Conservation (phyloP, 495 filamentous ascomycete species). For the Bacidia rubella region DNA sequence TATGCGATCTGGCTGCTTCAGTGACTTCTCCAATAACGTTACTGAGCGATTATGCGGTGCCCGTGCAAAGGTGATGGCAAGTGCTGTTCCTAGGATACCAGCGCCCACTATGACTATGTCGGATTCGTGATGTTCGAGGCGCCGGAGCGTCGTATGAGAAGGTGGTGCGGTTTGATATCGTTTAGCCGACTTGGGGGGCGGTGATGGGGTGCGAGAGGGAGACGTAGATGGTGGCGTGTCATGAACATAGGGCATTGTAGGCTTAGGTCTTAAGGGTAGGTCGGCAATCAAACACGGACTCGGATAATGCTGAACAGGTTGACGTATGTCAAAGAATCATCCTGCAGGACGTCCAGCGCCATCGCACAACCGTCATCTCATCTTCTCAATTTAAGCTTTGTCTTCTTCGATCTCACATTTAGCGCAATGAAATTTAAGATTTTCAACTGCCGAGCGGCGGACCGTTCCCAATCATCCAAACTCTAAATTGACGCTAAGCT, state of each 20-base stretch:
- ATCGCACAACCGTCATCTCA: no score
- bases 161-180: constrained; percentile 3
- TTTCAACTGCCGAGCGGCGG: no score
- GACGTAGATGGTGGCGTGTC: constrained; percentile 7
- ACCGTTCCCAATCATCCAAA: no score
- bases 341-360: no score
- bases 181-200: constrained; percentile 7
- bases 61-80: constrained; percentile 71
- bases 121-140: constrained; percentile 40
- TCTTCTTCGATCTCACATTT: no score
- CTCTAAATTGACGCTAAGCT: no score
- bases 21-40: constrained; percentile 72
- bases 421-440: no score
- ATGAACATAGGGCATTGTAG: constrained; percentile 8
- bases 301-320: no score
- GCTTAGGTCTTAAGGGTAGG: no score
- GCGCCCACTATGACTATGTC: constrained; percentile 88
- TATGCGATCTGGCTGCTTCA: constrained; percentile 92
- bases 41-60: constrained; percentile 79
- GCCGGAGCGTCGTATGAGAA: constrained; percentile 26
- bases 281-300: no score
- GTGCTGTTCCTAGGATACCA: constrained; percentile 76
- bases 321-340: no score
- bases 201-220: constrained; percentile 19
- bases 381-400: no score